Evolutionary conservation across 495 filamentous ascomycete genomes (phyloP), one percentile per base, ranked within the genome.

Genomic region (Chaetomium cochliodes): DNA sequence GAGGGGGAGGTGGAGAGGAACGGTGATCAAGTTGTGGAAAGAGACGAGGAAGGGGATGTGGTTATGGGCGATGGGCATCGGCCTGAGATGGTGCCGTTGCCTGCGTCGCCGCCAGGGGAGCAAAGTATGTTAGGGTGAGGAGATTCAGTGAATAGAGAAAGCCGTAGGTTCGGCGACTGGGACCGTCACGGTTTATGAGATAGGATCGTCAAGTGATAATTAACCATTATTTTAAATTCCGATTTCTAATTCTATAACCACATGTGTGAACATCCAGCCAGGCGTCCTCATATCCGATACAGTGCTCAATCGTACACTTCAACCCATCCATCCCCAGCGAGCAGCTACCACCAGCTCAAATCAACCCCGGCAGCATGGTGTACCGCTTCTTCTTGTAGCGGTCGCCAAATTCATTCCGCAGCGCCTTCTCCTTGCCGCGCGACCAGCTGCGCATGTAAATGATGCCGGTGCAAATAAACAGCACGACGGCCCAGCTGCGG

Each of bases 321-420:
- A 22, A 11, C 22, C 28, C 33, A 42, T 15, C 20, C 54, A 1
- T 0, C 33, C 3, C 39, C 5, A 16, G 16, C 15, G 9, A 50
- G 33, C 33, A 39, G 16, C 33, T 3, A 3, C 30, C 5, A 37
- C 33, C 47, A 25, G 26, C 49, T 71, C 65, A 82, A 65, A 81
- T 77, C 39, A 85, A 70, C 22, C 88, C 89, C 23, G 94, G 92
- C 25, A 98, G 66, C 77, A 98, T 89, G 61, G 81, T 82, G 71
- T 79, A 89, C 65, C 84, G 84, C 89, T 97, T 97, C 80, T 86
- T 88, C 85, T 90, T 90, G 76, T 98, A 98, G 75, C 86, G 88
- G 67, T 90, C 88, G 52, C 88, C 88, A 76, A 97, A 97, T 74
- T 96, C 91, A 76, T 89, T 88, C 62, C 94, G 85, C 75, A 96